Evolutionary conservation across 345 rosid genomes (phyloP), one percentile per base, ranked within the genome.

Genomic region (Euphorbia pulcherrima): DNA sequence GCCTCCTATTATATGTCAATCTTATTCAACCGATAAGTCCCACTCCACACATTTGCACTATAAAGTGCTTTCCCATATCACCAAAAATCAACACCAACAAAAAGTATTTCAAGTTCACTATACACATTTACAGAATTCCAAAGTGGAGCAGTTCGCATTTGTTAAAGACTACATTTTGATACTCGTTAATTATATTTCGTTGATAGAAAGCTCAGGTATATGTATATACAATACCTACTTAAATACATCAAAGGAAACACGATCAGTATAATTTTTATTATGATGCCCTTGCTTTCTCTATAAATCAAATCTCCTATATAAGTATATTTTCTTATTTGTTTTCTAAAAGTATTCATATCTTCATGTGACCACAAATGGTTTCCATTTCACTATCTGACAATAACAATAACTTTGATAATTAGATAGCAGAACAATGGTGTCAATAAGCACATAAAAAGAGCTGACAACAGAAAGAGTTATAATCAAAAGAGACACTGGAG

Each of bases 401-500:
- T 6, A 24, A 56, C 18, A 4, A 27, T 26, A 56, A 5, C 37
- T 1, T 8, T 33, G 39, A 27, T 14, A 56, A 30, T 7, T 57
- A 57, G 20, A 10, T 58, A 58, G 23, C 33, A 17, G 20, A 58
- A 16, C 9, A 58, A 58, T 57, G 12, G 9, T 17, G 6, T 29
- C 9, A 28, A 57, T 16, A 57, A 35, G 2, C 18, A 29, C 40
- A 17, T 50, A 2, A n/a, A 47, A 47, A 47, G 52, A 0, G 52
- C 20, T 47, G 20, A 4, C 20, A 18, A 21, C 29, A 21, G 44
- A 37, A 59, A 35, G 40, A 14, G 51, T 21, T n/a, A 20, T 11
- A 62, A 39, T 23, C 65, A 40, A 21, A 62, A 44, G 47, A 40
- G 13, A 24, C n/a, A 62, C 11, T 26, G 27, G 65, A 62, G 50